These are phyloP conservation scores for Thyridium curvatum DNA, from an alignment of 2,329 filamentous ascomycete genomes.

Conservation along the genomic window DNA sequence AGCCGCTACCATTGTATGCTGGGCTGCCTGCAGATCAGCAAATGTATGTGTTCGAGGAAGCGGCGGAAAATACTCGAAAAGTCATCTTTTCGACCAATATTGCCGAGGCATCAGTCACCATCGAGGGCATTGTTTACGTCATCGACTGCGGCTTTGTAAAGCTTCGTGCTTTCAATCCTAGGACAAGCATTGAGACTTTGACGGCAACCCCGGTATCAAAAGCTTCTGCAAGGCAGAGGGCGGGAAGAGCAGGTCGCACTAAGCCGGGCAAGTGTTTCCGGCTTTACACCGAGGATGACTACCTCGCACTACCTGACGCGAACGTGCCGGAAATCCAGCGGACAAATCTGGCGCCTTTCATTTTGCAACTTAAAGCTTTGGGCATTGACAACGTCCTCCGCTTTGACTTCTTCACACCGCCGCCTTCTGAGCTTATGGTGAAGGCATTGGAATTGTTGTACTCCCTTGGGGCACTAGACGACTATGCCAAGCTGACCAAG, in stretches of 20 bases:
- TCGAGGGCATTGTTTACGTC: conserved; percentile 86
- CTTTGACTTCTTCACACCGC: conserved; percentile 83
- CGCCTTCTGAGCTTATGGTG: conserved; percentile 76
- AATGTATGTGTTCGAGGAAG: conserved; percentile 86
- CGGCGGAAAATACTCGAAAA: conserved; percentile 77
- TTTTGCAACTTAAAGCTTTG: conserved; percentile 88
- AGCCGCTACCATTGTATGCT: conserved; percentile 78
- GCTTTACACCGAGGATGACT: conserved; percentile 76
- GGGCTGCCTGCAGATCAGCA: conserved; percentile 87
- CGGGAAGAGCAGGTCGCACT: conserved; percentile 84
- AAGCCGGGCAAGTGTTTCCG: conserved; percentile 90
- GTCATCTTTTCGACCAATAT: conserved; percentile 94
- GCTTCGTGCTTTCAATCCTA: conserved; percentile 76
- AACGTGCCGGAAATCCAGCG: conserved; percentile 89
- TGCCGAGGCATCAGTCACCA: conserved; percentile 91
- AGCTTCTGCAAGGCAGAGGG: conserved; percentile 86
- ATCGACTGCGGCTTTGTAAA: conserved; percentile 91
- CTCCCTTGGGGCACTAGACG: conserved; percentile 78
- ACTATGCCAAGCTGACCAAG: conserved; percentile 82
- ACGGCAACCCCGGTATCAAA: conserved; percentile 79
- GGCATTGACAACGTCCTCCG: conserved; percentile 91
- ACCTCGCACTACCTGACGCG: conserved; percentile 57
- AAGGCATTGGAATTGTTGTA: conserved; percentile 85
- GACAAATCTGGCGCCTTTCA: conserved; percentile 79
- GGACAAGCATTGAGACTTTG: conserved; percentile 80